Evolutionary conservation across 2,329 filamentous ascomycete species (phyloP), one percentile per base, ranked within the genome.

Genomic region (Purpureocillium takamizusanense): DNA sequence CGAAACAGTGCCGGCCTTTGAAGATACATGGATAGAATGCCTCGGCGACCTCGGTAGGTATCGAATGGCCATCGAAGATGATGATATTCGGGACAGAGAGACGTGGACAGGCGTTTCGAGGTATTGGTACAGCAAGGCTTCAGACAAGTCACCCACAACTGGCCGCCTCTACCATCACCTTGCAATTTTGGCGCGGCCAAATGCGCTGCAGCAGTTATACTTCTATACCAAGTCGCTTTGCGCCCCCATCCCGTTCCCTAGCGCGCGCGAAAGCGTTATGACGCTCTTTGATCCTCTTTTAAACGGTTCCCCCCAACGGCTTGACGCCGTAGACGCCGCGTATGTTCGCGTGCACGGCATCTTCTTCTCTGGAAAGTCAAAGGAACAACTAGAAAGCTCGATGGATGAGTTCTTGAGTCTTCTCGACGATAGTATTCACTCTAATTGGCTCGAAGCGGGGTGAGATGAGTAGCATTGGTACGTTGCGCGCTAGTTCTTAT

Each of bases 21-120:
- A 84, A 37, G 84, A 92, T 41, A 95, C 86, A 0, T 97, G 90
- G 90, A 86, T 94, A 8, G 90, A 95, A 48, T 95, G 89, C 38
- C 64, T 97, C 0, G 90, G 90, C 0, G 89, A 97, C 52, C 61
- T 97, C 0, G 83, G 82, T 0, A 70, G 89, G 15, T 95, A 94
- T 33, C 57, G 72, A 1, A 95, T 95, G 88, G 87, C 88, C 0
- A 88, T 95, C 33, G 89, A 95, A 55, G 84, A 94, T 31, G 77
- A 83, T 18, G 82, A 92, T 44, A 70, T 84, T 15, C 62, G 74
- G 3, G 83, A 90, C 39, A 68, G 84, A 1, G 86, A 94, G 35
- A 76, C 79, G 0, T 97, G 90, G 90, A 85, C 83, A 0, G 72
- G 74, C 0, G 85, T 95, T 0, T 83, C 84, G 0, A 68, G 81